Evolutionary conservation across 2,329 filamentous ascomycete genomes (phyloP).

Genomic region (Xenoacremonium recifei): DNA sequence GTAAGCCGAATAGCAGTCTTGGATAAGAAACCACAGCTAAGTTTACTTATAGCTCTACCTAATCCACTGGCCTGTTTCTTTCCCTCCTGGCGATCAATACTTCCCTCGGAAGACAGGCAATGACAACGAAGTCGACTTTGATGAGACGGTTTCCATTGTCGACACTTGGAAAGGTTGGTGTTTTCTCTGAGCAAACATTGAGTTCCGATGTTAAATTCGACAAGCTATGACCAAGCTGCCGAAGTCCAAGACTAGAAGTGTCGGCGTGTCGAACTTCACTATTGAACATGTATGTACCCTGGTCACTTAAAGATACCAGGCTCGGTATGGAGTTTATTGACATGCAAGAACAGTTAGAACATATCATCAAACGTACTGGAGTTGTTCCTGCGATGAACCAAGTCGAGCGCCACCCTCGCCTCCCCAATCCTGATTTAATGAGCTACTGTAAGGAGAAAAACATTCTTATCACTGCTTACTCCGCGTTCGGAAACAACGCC

Average conservation of each 20-base stretch:
- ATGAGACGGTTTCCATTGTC: slow-evolving; percentile 39
- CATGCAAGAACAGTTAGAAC: slow-evolving; percentile 44
- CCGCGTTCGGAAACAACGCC: slow-evolving; percentile 49
- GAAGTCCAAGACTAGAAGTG: slow-evolving; percentile 61
- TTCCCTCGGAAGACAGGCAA: slow-evolving; percentile 43
- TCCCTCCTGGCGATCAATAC: slow-evolving; percentile 37
- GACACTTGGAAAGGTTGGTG: slow-evolving; percentile 43
- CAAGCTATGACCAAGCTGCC: slow-evolving; percentile 54
- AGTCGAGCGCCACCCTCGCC: slow-evolving; percentile 66
- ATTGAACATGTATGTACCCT: slow-evolving; percentile 52
- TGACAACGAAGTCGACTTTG: slow-evolving; percentile 34
- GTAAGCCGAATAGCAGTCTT: slow-evolving; percentile 23
- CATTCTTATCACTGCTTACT: slow-evolving; percentile 68
- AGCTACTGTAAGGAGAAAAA: slow-evolving; percentile 60
- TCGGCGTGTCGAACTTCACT: slow-evolving; percentile 73
- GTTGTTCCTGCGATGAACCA: slow-evolving; percentile 65
- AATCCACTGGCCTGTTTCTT: slow-evolving; percentile 61
- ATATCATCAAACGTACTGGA: slow-evolving; percentile 55
- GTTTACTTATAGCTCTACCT: slow-evolving; percentile 47
- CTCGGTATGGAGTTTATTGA: slow-evolving; percentile 3
- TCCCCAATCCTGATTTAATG: slow-evolving; percentile 55
- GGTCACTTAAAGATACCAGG: slow-evolving; percentile 14
- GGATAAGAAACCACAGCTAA: neutral
- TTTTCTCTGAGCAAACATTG: too few relatives aligned
- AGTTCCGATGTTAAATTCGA: neutral